These are phyloP conservation scores for Fusarium xyrophilum DNA, from an alignment of 2,329 filamentous ascomycete species.

Conservation along the genomic window DNA sequence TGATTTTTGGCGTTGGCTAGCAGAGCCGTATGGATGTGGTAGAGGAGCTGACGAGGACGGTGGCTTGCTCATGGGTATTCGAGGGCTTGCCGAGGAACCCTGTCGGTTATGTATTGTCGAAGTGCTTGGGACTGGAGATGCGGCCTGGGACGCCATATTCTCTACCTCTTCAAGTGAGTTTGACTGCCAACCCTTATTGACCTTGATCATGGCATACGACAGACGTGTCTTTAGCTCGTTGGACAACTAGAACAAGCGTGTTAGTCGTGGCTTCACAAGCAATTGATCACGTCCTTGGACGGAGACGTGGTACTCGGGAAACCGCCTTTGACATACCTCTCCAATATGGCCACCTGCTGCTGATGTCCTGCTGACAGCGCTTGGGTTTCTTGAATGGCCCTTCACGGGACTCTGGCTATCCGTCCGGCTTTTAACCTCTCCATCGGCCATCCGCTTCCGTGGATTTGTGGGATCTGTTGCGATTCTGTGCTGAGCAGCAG, in stretches of 20 bases:
- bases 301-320: not conserved
- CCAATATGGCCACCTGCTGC: slow-evolving; percentile 73
- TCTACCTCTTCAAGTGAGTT: slow-evolving; percentile 81
- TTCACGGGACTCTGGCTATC: slow-evolving; percentile 55
- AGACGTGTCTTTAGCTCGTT: slow-evolving; percentile 82
- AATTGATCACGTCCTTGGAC: not conserved
- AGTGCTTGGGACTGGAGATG: slow-evolving; percentile 67
- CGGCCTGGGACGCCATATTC: slow-evolving; percentile 71
- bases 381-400: slow-evolving; percentile 75
- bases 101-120: slow-evolving; percentile 58
- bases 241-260: slow-evolving; percentile 63
- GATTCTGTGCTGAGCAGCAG: slow-evolving; percentile 61
- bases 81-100: slow-evolving; percentile 62
- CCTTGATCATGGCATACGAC: slow-evolving; percentile 92
- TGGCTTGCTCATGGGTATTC: slow-evolving; percentile 46
- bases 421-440: slow-evolving; percentile 67
- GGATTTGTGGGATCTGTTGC: slow-evolving; percentile 47
- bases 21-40: slow-evolving; percentile 40
- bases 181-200: slow-evolving; percentile 87
- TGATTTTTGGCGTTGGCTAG: slow-evolving; percentile 41
- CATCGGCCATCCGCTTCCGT: slow-evolving; percentile 80
- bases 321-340: slow-evolving; percentile 66
- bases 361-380: slow-evolving; percentile 67
- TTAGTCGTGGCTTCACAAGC: slow-evolving; percentile 16
- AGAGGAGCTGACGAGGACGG: slow-evolving; percentile 42